Percentiles rank a stretch among this genome's conserved stretches.
Evolutionary conservation across 495 filamentous ascomycete genomes (phyloP).

Genomic region (Physcia stellaris): DNA sequence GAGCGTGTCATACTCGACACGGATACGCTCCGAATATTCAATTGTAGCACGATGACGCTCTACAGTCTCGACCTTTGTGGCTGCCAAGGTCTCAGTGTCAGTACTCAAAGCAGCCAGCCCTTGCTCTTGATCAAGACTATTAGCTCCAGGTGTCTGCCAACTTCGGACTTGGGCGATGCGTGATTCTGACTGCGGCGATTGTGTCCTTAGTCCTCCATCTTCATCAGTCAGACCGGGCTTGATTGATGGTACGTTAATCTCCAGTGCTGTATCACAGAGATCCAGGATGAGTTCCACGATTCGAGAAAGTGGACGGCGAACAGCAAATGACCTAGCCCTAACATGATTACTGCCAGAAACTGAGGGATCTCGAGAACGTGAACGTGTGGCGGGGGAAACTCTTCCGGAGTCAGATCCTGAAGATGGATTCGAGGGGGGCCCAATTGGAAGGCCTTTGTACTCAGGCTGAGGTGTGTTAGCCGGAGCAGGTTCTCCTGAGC

Average conservation of each 20-base stretch:
- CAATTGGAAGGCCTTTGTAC: conserved; percentile 84
- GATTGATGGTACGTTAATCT: conserved; percentile 85
- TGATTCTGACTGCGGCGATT: conserved; percentile 90
- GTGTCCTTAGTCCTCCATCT: conserved; percentile 53
- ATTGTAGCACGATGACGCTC: conserved; percentile 83
- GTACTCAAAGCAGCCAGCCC: conserved; percentile 75
- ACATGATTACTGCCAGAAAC: conserved; percentile 55
- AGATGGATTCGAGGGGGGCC: conserved; percentile 50
- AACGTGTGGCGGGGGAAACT: conserved; percentile 52
- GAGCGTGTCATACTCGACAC: conserved; percentile 76
- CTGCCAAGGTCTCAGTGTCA: conserved; percentile 72
- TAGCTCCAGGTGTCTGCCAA: conserved; percentile 79
- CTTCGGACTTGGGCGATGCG: conserved; percentile 84
- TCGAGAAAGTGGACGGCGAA: conserved; percentile 74
- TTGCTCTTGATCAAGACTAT: conserved; percentile 87
- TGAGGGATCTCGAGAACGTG: conserved; percentile 71
- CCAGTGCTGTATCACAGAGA: conserved; percentile 87
- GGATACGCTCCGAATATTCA: conserved; percentile 91
- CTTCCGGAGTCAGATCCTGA: conserved; percentile 48
- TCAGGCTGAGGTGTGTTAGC: conserved; percentile 49
- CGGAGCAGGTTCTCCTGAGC: conserved; percentile 41
- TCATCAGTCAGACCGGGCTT: conserved; percentile 61
- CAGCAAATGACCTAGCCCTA: conserved; percentile 69
- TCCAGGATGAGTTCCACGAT: conserved; percentile 92
- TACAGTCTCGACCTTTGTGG: conserved; percentile 82